These are phyloP conservation scores for Colletotrichum spinosum DNA, from an alignment of 2,329 filamentous ascomycete species.

Conservation along the genomic window DNA sequence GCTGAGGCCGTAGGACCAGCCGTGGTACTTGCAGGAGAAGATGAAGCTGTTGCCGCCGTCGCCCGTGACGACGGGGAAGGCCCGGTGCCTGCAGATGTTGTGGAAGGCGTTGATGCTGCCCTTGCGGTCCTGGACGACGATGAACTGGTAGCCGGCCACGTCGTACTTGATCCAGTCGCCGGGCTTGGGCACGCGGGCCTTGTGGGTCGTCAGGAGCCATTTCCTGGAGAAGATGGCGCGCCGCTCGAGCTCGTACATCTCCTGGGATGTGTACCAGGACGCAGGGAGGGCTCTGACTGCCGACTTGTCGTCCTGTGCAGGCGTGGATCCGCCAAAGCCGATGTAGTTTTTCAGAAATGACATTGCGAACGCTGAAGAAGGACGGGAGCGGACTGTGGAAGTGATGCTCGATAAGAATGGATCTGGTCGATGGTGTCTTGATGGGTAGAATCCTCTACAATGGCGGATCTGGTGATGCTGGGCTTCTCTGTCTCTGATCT, in stretches of 20 bases:
- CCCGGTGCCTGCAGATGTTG: constrained; percentile 72
- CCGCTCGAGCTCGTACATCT: constrained; percentile 68
- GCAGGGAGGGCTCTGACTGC: constrained; percentile 55
- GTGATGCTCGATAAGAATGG: not conserved
- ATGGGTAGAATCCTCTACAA: not conserved
- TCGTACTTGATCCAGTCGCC: constrained; percentile 69
- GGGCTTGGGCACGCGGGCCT: constrained; percentile 58
- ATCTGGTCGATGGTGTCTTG: not conserved
- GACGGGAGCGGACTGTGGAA: not conserved
- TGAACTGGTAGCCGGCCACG: constrained; percentile 66
- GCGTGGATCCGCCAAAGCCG: constrained; percentile 46
- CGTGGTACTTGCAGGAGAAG: constrained; percentile 71
- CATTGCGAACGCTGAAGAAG: constrained; percentile 37
- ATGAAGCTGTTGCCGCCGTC: constrained; percentile 63
- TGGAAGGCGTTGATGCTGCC: constrained; percentile 69
- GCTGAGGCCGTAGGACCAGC: constrained; percentile 70
- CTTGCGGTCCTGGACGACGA: constrained; percentile 62
- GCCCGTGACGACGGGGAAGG: constrained; percentile 67
- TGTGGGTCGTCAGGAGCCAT: constrained; percentile 68
- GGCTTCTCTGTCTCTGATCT: not conserved
- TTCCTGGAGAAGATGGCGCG: constrained; percentile 68
- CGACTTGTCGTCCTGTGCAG: constrained; percentile 43
- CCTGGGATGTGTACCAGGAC: constrained; percentile 64
- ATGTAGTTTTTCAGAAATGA: constrained; percentile 52
- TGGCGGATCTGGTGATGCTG: not conserved